Conservation (phyloP, 2,329 filamentous ascomycete species). For the Ceratocystis papillata region DNA sequence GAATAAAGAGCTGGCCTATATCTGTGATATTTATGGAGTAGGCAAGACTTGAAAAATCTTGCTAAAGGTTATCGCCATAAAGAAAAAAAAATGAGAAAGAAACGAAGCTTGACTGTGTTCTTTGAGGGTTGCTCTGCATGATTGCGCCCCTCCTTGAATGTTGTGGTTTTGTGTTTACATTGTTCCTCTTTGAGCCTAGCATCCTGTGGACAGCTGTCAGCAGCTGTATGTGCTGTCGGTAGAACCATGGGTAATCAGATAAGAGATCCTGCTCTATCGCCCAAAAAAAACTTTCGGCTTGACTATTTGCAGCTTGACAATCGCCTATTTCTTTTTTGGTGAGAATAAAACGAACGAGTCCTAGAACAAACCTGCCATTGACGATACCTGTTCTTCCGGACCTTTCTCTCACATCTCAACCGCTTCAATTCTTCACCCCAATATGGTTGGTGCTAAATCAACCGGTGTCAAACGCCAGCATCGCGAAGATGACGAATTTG, state of each 20-base stretch:
- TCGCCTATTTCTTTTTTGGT: not conserved
- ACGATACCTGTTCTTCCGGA: conserved; percentile 17
- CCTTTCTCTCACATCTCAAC: not conserved
- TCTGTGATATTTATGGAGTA: not conserved
- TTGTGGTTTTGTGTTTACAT: conserved; percentile 22
- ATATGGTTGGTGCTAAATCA: conserved; percentile 29
- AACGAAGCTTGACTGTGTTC: not conserved
- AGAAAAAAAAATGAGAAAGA: not conserved
- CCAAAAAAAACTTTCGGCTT: conserved; percentile 21
- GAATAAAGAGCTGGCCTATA: not conserved
- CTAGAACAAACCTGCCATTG: not conserved
- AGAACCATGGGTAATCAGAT: conserved; percentile 22
- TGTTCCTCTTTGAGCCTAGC: conserved; percentile 22
- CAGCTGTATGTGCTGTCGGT: conserved; percentile 1
- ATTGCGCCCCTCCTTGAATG: conserved; percentile 14
- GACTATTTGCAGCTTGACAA: not conserved
- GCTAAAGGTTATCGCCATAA: not conserved
- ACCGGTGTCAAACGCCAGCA: conserved; percentile 33
- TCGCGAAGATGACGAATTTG: conserved; percentile 28
- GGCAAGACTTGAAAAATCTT: not conserved
- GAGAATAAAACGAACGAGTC: not conserved
- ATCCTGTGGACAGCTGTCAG: not conserved
- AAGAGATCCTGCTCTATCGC: conserved; percentile 22
- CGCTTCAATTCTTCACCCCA: conserved; percentile 11
- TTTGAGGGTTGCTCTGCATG: conserved; percentile 16